phyloP scores from a whole-genome alignment of 2,329 filamentous ascomycete genomes.

The Arthroderma uncinatum region DNA sequence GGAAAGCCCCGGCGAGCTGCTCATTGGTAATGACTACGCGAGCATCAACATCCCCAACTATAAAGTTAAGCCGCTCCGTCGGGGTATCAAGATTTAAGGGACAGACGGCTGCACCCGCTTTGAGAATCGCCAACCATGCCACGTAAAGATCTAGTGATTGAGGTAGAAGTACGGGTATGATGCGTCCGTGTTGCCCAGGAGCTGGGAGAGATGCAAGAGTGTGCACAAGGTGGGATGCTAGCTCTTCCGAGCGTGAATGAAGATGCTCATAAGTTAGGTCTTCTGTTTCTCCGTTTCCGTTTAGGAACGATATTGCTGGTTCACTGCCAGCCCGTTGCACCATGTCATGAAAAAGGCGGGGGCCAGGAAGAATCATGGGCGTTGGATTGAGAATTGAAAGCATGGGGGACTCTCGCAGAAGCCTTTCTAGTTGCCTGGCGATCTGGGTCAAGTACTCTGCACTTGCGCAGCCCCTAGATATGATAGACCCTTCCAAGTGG shows the following conservation, averaged over 20 bases:
- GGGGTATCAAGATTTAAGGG: constrained; percentile 72
- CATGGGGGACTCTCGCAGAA: constrained; percentile 14
- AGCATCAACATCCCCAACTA: constrained; percentile 65
- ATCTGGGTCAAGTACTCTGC: constrained; percentile 21
- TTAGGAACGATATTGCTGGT: constrained; percentile 54
- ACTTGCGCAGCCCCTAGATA: constrained; percentile 20
- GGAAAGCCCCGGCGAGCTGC: constrained; percentile 17
- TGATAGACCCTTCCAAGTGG: constrained; percentile 19
- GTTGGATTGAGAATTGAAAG: constrained; percentile 49
- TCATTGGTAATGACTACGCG: constrained; percentile 53
- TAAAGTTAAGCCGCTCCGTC: constrained; percentile 64
- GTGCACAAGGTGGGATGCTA: constrained; percentile 43
- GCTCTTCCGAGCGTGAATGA: constrained; percentile 44
- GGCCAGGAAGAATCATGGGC: constrained; percentile 44
- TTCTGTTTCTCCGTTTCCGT: constrained; percentile 36
- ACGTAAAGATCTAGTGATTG: constrained; percentile 71
- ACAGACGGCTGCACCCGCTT: constrained; percentile 75
- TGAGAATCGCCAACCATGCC: constrained; percentile 63
- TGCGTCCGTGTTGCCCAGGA: constrained; percentile 15
- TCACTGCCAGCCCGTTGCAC: constrained; percentile 36
- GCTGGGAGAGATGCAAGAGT: constrained; percentile 19
- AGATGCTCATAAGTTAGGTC: constrained; percentile 52
- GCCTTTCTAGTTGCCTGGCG: constrained; percentile 21
- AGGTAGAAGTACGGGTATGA: constrained; percentile 66
- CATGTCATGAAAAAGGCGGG: constrained; percentile 51